phyloP scores from a whole-genome alignment of 176 grass and related monocot species.

The Triticum urartu region DNA sequence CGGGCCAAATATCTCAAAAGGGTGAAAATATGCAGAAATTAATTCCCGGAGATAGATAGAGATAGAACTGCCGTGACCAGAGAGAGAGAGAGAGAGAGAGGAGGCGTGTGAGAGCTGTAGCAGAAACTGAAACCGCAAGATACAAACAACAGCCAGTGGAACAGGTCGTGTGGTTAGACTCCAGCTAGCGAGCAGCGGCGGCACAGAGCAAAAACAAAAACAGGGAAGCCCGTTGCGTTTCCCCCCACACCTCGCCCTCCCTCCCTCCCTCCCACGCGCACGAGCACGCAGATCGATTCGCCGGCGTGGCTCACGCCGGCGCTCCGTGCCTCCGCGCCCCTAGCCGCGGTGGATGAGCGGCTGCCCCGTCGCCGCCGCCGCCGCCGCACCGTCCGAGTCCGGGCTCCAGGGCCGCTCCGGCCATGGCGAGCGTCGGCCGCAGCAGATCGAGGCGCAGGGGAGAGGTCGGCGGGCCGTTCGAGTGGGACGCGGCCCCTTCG shows the following conservation, averaged over 20 bases:
- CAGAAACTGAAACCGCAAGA: conserved; percentile 8
- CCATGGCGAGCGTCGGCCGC: conserved; percentile 37
- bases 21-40: neutral
- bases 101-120: neutral
- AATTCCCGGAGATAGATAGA: neutral
- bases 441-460: conserved; percentile 51
- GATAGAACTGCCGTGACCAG: conserved; percentile 5
- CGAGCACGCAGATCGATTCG: conserved; percentile 21
- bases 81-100: conserved; percentile 1
- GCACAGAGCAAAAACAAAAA: neutral
- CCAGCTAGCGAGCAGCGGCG: neutral
- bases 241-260: neutral
- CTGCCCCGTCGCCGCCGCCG: neutral
- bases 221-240: conserved; percentile 13
- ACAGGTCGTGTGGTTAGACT: conserved; percentile 1
- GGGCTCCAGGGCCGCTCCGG: neutral
- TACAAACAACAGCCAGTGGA: conserved; percentile 4
- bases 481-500: conserved; percentile 1
- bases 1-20: neutral
- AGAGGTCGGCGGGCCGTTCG: conserved; percentile 24
- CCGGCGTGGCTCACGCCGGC: neutral
- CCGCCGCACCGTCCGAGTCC: neutral
- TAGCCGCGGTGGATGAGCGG: conserved; percentile 25
- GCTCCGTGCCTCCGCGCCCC: neutral
- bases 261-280: neutral